phyloP scores from a whole-genome alignment of 768 basidiomycete genomes.

The Lactarius sanguifluus region DNA sequence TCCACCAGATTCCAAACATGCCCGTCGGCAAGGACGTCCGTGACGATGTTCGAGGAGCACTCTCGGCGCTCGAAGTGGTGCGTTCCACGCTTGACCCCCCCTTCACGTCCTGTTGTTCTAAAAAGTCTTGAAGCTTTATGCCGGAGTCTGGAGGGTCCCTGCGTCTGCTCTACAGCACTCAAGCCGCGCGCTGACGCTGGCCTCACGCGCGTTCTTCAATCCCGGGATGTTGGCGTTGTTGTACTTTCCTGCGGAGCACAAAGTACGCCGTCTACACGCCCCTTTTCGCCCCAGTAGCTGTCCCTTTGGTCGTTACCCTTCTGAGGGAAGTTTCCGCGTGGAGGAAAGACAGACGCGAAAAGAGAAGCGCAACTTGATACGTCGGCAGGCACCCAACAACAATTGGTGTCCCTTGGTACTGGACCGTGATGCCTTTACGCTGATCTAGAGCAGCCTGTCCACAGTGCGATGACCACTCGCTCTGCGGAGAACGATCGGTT shows the following conservation, averaged over 20 bases:
- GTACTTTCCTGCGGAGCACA: slow-evolving; percentile 98
- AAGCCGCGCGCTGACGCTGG: slow-evolving; percentile 57
- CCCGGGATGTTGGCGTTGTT: slow-evolving; percentile 94
- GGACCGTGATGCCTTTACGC: not conserved
- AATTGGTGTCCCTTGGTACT: not conserved
- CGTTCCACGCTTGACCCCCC: slow-evolving; percentile 27
- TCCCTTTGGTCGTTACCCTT: slow-evolving; percentile 76
- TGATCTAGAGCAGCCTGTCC: not conserved
- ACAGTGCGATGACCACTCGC: not conserved
- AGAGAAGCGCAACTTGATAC: slow-evolving; percentile 19
- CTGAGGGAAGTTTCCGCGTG: slow-evolving; percentile 71
- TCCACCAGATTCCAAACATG: slow-evolving; percentile 88
- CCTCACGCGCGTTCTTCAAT: slow-evolving; percentile 92
- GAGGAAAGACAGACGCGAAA: slow-evolving; percentile 40
- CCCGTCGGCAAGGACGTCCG: slow-evolving; percentile 79
- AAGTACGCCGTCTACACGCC: slow-evolving; percentile 97
- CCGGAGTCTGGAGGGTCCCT: slow-evolving; percentile 41
- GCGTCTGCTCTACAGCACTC: slow-evolving; percentile 56
- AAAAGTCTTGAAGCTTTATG: slow-evolving; percentile 40
- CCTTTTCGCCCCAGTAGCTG: slow-evolving; percentile 85
- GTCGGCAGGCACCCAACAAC: not conserved
- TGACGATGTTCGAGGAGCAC: slow-evolving; percentile 65
- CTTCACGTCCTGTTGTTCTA: not conserved
- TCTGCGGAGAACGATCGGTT: not conserved
- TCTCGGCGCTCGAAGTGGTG: slow-evolving; percentile 75